These are phyloP conservation scores for Vanrija pseudolonga DNA, from an alignment of 1,284 basidiomycete species.

Conservation along the genomic window DNA sequence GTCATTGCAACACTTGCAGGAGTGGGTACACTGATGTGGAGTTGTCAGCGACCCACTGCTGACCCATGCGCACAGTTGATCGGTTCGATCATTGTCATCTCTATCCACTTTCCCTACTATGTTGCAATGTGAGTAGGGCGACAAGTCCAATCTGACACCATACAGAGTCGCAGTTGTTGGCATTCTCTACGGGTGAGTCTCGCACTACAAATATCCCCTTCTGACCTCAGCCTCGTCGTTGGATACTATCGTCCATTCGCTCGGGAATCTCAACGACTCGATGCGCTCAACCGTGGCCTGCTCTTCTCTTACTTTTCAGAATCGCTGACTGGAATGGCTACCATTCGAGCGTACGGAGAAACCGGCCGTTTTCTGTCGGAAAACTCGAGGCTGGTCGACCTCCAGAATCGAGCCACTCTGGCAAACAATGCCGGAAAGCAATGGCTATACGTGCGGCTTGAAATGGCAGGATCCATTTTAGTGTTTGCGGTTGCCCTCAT, in stretches of 20 bases:
- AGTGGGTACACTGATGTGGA: conserved; percentile 17
- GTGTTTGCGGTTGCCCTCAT: conserved; percentile 59
- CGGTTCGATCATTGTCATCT: background rate
- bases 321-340: conserved; percentile 76
- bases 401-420: conserved; percentile 64
- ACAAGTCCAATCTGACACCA: too few relatives aligned
- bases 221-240: conserved; percentile 55
- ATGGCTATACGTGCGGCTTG: conserved; percentile 71
- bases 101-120: conserved; percentile 22
- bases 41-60: too few relatives aligned
- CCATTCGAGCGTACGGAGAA: conserved; percentile 81
- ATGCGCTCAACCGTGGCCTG: conserved; percentile 48
- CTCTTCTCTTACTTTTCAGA: conserved; percentile 88
- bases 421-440: conserved; percentile 51
- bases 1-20: background rate
- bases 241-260: conserved; percentile 78
- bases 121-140: conserved; percentile 1
- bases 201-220: conserved; percentile 58
- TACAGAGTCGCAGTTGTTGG: background rate
- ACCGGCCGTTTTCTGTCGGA: conserved; percentile 65
- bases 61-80: conserved; percentile 15
- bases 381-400: conserved; percentile 71
- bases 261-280: conserved; percentile 71
- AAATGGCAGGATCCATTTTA: conserved; percentile 64
- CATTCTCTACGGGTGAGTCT: too few relatives aligned